Evolutionary conservation across 208 protist genomes (phyloP).

Genomic region (Wallacemonas sp.): DNA sequence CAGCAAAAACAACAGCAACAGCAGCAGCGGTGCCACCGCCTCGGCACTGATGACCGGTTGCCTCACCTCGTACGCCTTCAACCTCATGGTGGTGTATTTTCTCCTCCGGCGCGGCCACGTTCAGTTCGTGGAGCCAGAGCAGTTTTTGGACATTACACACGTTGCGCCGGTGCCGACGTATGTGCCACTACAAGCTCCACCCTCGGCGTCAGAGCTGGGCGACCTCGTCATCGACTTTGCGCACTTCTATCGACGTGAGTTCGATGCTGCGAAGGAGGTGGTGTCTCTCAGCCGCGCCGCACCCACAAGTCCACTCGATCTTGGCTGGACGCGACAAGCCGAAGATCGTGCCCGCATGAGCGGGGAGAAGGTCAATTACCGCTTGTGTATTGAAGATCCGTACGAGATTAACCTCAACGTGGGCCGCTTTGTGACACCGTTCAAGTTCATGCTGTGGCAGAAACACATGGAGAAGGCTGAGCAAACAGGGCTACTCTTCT

Average conservation of each 20-base stretch:
- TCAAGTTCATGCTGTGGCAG: conserved; percentile 77
- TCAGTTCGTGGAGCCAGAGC: conserved; percentile 47
- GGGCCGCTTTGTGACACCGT: conserved; percentile 81
- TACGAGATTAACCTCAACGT: conserved; percentile 90
- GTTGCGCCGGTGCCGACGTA: conserved; percentile 40
- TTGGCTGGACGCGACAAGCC: conserved; percentile 79
- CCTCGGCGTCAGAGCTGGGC: conserved; percentile 38
- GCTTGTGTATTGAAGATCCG: conserved; percentile 91
- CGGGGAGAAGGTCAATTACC: conserved; percentile 79
- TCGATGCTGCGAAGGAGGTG: conserved; percentile 61
- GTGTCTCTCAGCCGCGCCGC: conserved; percentile 57
- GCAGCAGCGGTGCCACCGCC: too few species aligned
- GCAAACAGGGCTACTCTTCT: conserved; percentile 59
- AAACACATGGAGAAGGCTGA: conserved; percentile 69
- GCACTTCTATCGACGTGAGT: conserved; percentile 77
- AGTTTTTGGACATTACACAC: conserved; percentile 44
- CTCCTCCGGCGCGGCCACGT: conserved; percentile 56
- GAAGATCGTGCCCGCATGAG: conserved; percentile 76
- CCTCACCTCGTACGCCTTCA: conserved; percentile 89
- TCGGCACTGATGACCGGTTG: conserved; percentile 53
- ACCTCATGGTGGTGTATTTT: conserved; percentile 87
- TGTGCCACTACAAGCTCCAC: conserved; percentile 32
- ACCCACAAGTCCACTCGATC: conserved; percentile 53
- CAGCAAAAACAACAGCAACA: too few species aligned
- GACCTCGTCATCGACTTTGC: conserved; percentile 76